Evolutionary conservation across 345 rosid species (phyloP).

Genomic region (Hibiscus trionum): DNA sequence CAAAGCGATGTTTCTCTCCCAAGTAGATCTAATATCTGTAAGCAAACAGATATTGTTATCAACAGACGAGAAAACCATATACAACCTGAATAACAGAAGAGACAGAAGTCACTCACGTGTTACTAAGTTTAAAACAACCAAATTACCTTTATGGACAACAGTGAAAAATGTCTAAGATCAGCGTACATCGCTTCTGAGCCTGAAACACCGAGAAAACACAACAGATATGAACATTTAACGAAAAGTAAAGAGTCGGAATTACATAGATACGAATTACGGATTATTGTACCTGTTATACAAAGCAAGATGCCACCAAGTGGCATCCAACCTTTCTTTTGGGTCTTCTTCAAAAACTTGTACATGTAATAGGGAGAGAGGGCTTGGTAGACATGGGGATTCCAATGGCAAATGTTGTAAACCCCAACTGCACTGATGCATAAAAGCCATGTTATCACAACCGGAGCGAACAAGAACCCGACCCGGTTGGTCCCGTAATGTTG

Average conservation of each 20-base stretch:
- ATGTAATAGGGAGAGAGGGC: conserved; percentile 94
- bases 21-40: conserved; percentile 79
- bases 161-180: conserved; percentile 94
- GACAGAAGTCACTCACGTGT: conserved; percentile 44
- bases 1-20: conserved; percentile 84
- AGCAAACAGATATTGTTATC: not conserved
- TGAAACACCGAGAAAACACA: conserved; percentile 15
- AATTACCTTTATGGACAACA: conserved; percentile 74
- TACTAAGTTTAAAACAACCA: not conserved
- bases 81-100: not conserved
- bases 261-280: not conserved
- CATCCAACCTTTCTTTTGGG: conserved; percentile 89
- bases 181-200: conserved; percentile 99
- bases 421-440: conserved; percentile 81
- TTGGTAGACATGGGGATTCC: conserved; percentile 87
- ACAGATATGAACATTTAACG: not conserved
- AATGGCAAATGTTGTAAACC: conserved; percentile 65
- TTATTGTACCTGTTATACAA: conserved; percentile 70
- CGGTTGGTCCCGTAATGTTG: conserved; percentile 72
- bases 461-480: conserved; percentile 71
- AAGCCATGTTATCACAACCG: conserved; percentile 61
- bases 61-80: conserved; percentile 5
- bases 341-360: conserved; percentile 80
- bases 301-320: conserved; percentile 91
- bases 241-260: not conserved